Base-by-base conservation (phyloP, 2,329 filamentous ascomycete species). In the Colletotrichum endophyticum region DNA sequence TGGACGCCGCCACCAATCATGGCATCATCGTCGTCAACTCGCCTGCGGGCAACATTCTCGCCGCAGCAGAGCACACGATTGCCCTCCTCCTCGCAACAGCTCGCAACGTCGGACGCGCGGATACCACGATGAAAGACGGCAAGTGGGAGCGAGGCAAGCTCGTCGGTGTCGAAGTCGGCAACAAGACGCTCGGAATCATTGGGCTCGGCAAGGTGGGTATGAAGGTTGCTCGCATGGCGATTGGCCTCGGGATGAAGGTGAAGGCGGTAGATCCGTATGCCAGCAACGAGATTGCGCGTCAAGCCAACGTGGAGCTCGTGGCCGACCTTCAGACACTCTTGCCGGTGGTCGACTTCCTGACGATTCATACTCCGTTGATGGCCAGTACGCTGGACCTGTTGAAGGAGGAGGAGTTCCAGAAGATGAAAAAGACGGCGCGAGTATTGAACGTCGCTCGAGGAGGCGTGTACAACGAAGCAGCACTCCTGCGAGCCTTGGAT, bases 151-250 rank as follows among this genome's bases (percentile, higher is more conserved):
- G 95, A 72, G 92, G 92, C 81, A 91, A 92, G 79, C 88, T 96
- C 5, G 93, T 95, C 0, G 95, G 95, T 6, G 91, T 95, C 22
- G 95, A 96, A 83, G 92, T 96, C 13, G 94, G 95, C 66, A 91
- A 93, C 62, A 96, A 96, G 86, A 94, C 91, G 2, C 86, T 96
- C 8, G 94, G 93, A 1, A 93, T 96, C 66, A 91, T 97, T 53
- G 95, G 95, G 2, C 85, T 96, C 30, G 95, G 95, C n/a, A 96
- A 96, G 86, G 94, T 96, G 32, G 95, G 95, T 27, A 88, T 96
- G 81, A 94, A 94, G 67, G 95, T 96, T 19, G 95, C 95, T 22
- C 89, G 94, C n/a, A 94, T 95, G 87, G 94, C 93, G 11, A 93
- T 93, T 70, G 94, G 95, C 0, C 86, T 96, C 30, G 94, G 94